Evolutionary conservation across 1,284 basidiomycete species (phyloP).

Genomic region (Trichosporon faecale): DNA sequence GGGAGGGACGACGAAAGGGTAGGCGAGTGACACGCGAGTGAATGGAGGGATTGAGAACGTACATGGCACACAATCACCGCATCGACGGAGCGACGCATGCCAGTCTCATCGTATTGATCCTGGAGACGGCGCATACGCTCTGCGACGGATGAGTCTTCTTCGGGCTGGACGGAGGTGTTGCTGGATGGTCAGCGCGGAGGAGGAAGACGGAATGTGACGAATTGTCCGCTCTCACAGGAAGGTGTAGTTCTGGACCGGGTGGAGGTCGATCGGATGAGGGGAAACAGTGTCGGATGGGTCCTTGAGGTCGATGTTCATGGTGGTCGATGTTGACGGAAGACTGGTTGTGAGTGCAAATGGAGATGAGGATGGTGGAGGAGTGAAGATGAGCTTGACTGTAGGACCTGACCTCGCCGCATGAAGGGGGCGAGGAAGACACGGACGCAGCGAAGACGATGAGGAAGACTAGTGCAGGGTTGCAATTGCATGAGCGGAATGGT

Average conservation of each 20-base stretch:
- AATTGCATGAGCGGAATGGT: too few species aligned
- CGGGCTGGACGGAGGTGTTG: slow-evolving; percentile 66
- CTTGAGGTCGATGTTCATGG: background rate
- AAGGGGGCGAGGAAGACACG: too few species aligned
- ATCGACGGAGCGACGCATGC: slow-evolving; percentile 90
- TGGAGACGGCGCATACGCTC: slow-evolving; percentile 82
- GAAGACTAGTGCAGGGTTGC: too few species aligned
- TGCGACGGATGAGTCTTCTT: slow-evolving; percentile 92
- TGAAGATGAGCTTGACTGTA: too few species aligned
- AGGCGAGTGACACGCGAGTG: background rate
- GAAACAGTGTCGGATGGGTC: background rate
- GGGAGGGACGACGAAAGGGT: background rate
- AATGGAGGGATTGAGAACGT: slow-evolving; percentile 29
- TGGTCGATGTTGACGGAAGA: background rate
- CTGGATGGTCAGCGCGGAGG: slow-evolving; percentile 7
- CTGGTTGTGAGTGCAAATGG: background rate
- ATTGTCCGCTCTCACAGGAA: slow-evolving; percentile 17
- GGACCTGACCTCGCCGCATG: too few species aligned
- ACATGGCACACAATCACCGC: slow-evolving; percentile 92
- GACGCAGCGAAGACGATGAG: too few species aligned
- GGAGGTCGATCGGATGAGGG: slow-evolving; percentile 14
- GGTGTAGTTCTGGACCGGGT: slow-evolving; percentile 23
- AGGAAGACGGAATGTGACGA: background rate
- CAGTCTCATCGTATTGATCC: slow-evolving; percentile 94
- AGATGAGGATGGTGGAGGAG: background rate